Conservation (phyloP, 192 early-diverging fungal genomes). For the Paraglomus occultum region DNA sequence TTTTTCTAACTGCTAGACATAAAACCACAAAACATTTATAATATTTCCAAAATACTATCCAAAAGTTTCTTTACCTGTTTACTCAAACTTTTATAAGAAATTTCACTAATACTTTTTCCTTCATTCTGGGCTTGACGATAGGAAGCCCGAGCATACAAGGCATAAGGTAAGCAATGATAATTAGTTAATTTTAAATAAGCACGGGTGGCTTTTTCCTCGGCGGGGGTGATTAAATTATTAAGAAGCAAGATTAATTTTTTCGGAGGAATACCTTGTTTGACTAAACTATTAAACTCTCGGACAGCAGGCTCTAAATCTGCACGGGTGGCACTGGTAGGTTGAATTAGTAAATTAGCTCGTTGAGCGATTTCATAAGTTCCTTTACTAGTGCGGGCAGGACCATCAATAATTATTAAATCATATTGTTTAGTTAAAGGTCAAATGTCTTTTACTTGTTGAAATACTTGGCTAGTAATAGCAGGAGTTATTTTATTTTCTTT, state of each 20-base stretch:
- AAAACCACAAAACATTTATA: not conserved
- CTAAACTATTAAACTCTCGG: not conserved
- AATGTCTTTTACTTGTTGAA: constrained; percentile 11
- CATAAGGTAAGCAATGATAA: not conserved
- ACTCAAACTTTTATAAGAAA: no score
- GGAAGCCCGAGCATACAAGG: not conserved
- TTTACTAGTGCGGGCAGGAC: constrained; percentile 12
- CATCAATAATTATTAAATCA: constrained; percentile 21
- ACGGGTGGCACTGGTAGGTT: not conserved
- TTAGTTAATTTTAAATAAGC: not conserved
- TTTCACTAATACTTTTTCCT: no score
- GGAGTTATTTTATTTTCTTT: no score
- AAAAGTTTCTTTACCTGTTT: no score
- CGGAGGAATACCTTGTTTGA: not conserved
- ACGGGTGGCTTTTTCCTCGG: not conserved
- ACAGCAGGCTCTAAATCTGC: constrained; percentile 17
- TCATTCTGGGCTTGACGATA: constrained; percentile 14
- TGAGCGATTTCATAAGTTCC: constrained; percentile 20
- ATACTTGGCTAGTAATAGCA: constrained; percentile 19
- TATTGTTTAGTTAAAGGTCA: constrained; percentile 19
- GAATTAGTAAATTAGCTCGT: constrained; percentile 22
- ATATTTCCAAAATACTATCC: no score
- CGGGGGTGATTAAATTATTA: not conserved
- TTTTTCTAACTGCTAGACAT: not conserved
- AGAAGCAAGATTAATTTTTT: not conserved